These are phyloP conservation scores for Termitomyces sp. DNA, from an alignment of 768 basidiomycete genomes.

Conservation along the genomic window DNA sequence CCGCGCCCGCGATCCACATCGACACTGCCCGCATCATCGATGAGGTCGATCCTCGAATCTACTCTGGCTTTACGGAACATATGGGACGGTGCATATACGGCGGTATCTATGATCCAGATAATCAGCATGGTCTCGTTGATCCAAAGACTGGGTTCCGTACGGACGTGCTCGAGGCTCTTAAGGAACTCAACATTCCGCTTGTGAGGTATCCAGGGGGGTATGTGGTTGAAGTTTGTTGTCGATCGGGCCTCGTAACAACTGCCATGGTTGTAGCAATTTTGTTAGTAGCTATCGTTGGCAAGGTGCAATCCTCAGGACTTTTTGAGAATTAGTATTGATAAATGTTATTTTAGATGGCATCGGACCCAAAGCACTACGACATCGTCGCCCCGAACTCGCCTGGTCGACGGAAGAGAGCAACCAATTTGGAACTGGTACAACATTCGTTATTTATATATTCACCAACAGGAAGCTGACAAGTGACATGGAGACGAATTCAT, in stretches of 20 bases:
- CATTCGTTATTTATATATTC: not conserved
- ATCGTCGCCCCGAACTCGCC: constrained; percentile 53
- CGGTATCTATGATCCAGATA: constrained; percentile 37
- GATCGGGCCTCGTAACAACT: not conserved
- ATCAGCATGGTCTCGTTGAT: constrained; percentile 30
- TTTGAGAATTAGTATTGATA: not conserved
- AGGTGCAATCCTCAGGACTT: constrained; percentile 14
- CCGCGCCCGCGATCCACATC: constrained; percentile 29
- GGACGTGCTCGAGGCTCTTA: constrained; percentile 42
- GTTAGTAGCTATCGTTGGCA: constrained; percentile 55
- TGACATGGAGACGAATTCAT: constrained; percentile 39
- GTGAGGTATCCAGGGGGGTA: constrained; percentile 51
- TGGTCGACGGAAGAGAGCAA: constrained; percentile 60
- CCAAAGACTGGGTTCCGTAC: constrained; percentile 40
- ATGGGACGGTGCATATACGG: constrained; percentile 54
- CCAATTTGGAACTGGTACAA: constrained; percentile 48
- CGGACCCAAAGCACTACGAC: constrained; percentile 43
- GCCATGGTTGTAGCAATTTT: constrained; percentile 31
- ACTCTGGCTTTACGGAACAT: constrained; percentile 60
- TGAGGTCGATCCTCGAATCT: constrained; percentile 43
- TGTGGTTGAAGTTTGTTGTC: constrained; percentile 3
- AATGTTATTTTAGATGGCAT: constrained; percentile 35
- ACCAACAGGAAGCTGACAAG: not conserved
- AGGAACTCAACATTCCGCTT: constrained; percentile 41
- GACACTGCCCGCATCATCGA: constrained; percentile 36